These are phyloP conservation scores for Pouteria campechiana DNA, from an alignment of 179 eudicot genomes.

Conservation along the genomic window DNA sequence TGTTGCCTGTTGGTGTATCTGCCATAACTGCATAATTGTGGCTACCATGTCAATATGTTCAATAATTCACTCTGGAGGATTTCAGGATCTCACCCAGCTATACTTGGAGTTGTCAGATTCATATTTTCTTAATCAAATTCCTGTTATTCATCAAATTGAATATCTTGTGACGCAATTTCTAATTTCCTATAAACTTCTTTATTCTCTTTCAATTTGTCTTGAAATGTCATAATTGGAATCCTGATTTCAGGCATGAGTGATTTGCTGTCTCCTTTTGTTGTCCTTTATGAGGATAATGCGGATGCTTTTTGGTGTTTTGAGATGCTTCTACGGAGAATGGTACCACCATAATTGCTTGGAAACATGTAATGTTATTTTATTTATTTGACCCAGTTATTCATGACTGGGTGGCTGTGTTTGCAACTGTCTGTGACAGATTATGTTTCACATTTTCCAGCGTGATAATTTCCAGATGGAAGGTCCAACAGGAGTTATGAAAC, in stretches of 20 bases:
- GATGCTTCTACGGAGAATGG: conserved; percentile 97
- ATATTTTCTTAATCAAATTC: too few relatives aligned
- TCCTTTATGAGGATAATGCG: conserved; percentile 94
- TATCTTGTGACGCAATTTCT: too few relatives aligned
- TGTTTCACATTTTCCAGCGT: conserved; percentile 35
- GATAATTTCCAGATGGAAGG: conserved; percentile 97
- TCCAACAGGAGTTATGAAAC: conserved; percentile 96
- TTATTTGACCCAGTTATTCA: background rate
- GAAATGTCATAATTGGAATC: conserved; percentile 1
- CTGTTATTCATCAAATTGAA: too few relatives aligned
- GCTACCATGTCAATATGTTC: too few relatives aligned
- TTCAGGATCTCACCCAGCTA: too few relatives aligned
- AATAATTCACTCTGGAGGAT: too few relatives aligned
- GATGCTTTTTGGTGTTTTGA: conserved; percentile 99
- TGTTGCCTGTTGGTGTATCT: too few relatives aligned
- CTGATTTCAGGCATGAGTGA: conserved; percentile 83
- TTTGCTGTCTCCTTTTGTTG: conserved; percentile 88
- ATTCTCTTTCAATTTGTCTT: too few relatives aligned
- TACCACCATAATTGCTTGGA: too few relatives aligned
- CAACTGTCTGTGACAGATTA: background rate
- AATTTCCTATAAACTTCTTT: too few relatives aligned
- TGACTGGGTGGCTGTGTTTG: background rate
- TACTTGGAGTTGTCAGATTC: too few relatives aligned
- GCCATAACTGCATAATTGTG: too few relatives aligned
- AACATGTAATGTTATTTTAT: conserved; percentile 1